These are phyloP conservation scores for Fagopyrum homotropicum DNA, from an alignment of 148 eudicot species.

Conservation along the genomic window DNA sequence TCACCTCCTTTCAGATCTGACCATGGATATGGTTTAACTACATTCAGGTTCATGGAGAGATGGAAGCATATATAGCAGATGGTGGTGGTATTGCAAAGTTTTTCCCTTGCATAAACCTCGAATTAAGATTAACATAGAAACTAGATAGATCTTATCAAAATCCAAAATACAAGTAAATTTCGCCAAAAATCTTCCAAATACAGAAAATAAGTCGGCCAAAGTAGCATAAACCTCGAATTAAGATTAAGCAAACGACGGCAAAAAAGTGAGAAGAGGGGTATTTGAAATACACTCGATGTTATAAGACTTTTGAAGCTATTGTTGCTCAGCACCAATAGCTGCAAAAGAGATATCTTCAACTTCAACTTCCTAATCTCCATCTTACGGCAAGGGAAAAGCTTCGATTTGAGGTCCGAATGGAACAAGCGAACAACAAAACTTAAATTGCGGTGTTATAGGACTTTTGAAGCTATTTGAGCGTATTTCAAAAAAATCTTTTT, in stretches of 20 bases:
- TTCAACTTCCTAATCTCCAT: slow-evolving; percentile 7
- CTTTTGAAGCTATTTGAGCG: too few species aligned
- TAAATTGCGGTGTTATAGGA: not conserved
- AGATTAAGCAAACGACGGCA: not conserved
- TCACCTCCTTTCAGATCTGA: too few species aligned
- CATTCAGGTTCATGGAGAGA: too few species aligned
- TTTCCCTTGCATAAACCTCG: too few species aligned
- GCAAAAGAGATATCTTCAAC: not conserved
- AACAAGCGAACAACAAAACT: not conserved
- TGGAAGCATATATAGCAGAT: too few species aligned
- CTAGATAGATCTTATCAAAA: not conserved
- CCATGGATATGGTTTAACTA: too few species aligned
- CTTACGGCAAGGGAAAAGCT: not conserved
- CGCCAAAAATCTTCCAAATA: not conserved
- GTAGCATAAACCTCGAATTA: not conserved
- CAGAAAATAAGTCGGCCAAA: not conserved
- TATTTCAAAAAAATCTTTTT: too few species aligned
- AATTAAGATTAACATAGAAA: not conserved
- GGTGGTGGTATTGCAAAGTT: too few species aligned
- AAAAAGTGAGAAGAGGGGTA: not conserved
- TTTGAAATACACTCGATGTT: slow-evolving; percentile 40
- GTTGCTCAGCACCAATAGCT: slow-evolving; percentile 6
- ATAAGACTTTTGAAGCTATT: slow-evolving; percentile 23
- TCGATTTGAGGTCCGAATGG: not conserved
- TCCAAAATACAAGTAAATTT: not conserved